Conservation (phyloP, 495 filamentous ascomycete species). For the Annulohypoxylon bovei region DNA sequence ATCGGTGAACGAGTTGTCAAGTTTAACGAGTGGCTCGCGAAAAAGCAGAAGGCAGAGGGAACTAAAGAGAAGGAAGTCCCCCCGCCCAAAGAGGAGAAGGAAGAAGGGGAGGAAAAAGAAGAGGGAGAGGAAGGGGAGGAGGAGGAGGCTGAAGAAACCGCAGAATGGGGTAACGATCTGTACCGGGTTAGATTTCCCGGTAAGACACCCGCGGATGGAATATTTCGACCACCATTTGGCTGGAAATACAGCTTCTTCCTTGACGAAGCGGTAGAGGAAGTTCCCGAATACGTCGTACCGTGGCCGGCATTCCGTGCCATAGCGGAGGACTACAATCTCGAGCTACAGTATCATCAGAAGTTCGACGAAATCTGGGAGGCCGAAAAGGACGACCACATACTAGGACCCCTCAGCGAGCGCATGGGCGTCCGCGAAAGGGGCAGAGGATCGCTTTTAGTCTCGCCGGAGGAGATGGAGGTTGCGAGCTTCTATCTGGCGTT, state of each 20-base stretch:
- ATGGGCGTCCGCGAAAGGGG: constrained; percentile 88
- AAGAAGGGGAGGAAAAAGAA: constrained; percentile 39
- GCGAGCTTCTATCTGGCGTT: constrained; percentile 91
- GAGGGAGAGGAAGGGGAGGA: constrained; percentile 62
- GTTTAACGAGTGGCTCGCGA: constrained; percentile 65
- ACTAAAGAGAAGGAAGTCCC: constrained; percentile 33
- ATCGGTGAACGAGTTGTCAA: constrained; percentile 72
- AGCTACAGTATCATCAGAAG: constrained; percentile 88
- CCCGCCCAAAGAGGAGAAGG: constrained; percentile 51
- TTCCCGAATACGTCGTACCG: constrained; percentile 97
- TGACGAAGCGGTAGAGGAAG: constrained; percentile 92
- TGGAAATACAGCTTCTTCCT: constrained; percentile 98
- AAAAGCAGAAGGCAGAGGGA: constrained; percentile 59
- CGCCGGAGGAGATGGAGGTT: constrained; percentile 86
- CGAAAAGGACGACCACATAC: constrained; percentile 80
- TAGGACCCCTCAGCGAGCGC: constrained; percentile 86
- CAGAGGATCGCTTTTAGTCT: constrained; percentile 73
- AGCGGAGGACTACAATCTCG: constrained; percentile 95
- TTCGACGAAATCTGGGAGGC: constrained; percentile 92
- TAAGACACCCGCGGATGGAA: constrained; percentile 76
- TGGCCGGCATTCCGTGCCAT: constrained; percentile 97
- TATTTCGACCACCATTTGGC: constrained; percentile 93
- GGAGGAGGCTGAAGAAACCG: constrained; percentile 62
- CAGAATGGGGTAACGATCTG: constrained; percentile 91
- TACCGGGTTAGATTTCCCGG: constrained; percentile 90